Evolutionary conservation across 2,329 filamentous ascomycete genomes (phyloP), one percentile per base, ranked within the genome.

Genomic region (Leptographium galeiforme): DNA sequence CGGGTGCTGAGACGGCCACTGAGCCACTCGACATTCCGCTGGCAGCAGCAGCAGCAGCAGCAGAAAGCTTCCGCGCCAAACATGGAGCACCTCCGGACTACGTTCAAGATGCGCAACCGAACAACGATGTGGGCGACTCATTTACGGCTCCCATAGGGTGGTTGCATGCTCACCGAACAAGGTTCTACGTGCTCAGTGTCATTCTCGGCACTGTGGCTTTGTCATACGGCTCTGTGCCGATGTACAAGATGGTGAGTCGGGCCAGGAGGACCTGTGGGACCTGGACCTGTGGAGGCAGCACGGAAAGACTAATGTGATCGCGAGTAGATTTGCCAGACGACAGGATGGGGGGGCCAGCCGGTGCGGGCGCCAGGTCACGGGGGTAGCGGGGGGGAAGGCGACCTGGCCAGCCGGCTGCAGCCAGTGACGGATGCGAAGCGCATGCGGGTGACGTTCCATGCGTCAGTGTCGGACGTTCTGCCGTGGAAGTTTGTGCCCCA

Each of bases 401-500:
- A 94, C 66, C 79, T 87, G 32, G 80, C 90, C 39, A 76, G 77
- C 49, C 87, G 90, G 53, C 79, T 98, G 46, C 78, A 82, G 48
- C 93, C 93, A 16, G 84, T 96, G 41, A 87, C 81, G 18, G 76
- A 81, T 61, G 85, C 87, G 55, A 87, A 87, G 61, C 87, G 93
- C 52, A 85, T 98, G 63, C 87, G 89, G 56, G 91, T 98, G 59
- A 97, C 90, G 32, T 98, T 98, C 78, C 93, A 89, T 64, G 87
- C 90, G 48, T 94, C 89, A 33, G 90, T 96, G 1, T 97, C 91
- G 1, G 93, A 97, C 66, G 83, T 95, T 1, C 77, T 98, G 33
- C 90, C 91, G 0, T 98, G 93, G 93, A 96, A 96, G 67, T 98
- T 98, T 68, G 82, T 82, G 2, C 93, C 93, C 1, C 93, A 98